phyloP scores from a whole-genome alignment of 176 grass and related monocot species.

The Triticum turgidum region DNA sequence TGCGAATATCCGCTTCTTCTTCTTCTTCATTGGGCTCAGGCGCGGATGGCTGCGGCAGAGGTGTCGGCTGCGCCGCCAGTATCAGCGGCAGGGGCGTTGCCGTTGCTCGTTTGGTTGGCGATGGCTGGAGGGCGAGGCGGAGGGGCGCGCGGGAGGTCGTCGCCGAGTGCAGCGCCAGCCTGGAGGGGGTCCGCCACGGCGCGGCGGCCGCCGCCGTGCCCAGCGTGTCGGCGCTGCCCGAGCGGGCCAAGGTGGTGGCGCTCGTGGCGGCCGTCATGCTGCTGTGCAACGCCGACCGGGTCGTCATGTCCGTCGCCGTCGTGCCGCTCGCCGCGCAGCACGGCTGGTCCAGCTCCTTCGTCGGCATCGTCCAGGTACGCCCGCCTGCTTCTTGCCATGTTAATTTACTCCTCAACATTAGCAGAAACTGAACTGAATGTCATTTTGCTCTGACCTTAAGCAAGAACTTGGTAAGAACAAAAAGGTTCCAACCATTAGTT shows the following conservation, averaged over 20 bases:
- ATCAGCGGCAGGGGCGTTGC: conserved; percentile 26
- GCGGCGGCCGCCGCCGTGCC: not conserved
- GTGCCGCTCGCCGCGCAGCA: conserved; percentile 81
- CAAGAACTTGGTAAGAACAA: not conserved
- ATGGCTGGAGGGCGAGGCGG: conserved; percentile 16
- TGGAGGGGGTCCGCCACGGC: conserved; percentile 56
- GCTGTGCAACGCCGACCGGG: conserved; percentile 94
- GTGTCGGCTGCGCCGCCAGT: not conserved
- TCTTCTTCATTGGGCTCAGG: not conserved
- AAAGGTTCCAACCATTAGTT: not conserved
- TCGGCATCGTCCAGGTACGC: conserved; percentile 84
- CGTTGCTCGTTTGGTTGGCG: not conserved
- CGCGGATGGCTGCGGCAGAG: not conserved
- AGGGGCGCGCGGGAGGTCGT: conserved; percentile 27
- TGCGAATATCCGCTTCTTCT: not conserved
- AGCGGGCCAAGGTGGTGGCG: conserved; percentile 71
- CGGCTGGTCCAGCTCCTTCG: conserved; percentile 86
- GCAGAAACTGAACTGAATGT: not conserved
- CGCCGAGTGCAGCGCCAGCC: conserved; percentile 68
- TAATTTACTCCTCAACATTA: not conserved
- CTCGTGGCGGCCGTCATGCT: conserved; percentile 72
- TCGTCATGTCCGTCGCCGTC: conserved; percentile 98
- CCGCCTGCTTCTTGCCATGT: not conserved
- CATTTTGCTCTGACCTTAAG: not conserved
- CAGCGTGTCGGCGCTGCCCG: conserved; percentile 38